Base-by-base conservation (phyloP, 2,329 filamentous ascomycete genomes). In the Fusarium acutatum region DNA sequence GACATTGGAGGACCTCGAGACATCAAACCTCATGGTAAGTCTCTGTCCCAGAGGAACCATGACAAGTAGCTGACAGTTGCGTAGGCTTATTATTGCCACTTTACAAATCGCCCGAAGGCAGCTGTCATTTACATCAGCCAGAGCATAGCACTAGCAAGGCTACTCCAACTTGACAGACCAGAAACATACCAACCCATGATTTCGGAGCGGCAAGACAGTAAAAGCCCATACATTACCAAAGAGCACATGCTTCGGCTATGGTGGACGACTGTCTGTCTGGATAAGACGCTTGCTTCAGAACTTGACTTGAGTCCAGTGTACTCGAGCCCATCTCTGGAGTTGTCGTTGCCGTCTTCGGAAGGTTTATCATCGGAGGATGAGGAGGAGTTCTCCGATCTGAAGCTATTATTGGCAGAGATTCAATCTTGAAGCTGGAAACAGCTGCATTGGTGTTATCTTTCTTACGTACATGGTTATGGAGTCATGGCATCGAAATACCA, bases 171-270 rank as follows among this genome's bases (percentile, higher is more conserved):
- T 20, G 53, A 47, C 6, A 22, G 32, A 4, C 10, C 11, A 5
- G 4, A 32, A 5, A 26, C 41, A 9, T 26, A 28, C 5, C 2
- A 12, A 7, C 3, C 7, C 1, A 0, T 3, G 2, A 15, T 6
- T 3, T 6, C 8, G 1, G 26, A 7, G 2, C 3, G 9, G n/a
- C 20, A 14, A 28, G 34, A 14, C 6, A 6, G 13, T 0, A 9
- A 34, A 12, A 11, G 5, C 15, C 32, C 6, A 10, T 0, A 1
- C 3, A 13, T 41, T 5, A 4, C 2, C 3, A 40, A 5, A 20
- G 60, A 40, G n/a, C 60, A 62, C 7, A 37, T 40, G n/a, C 22
- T 57, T 22, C 40, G 60, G 5, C 9, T 62, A 7, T 62, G 52
- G 60, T 62, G 52, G 60, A 60, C 60, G 8, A 26, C 26, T 7